A percentile compares a stretch with the other conserved stretches of the same genome.
These are phyloP conservation scores for Dactylellina leptospora DNA, from an alignment of 2,329 filamentous ascomycete species.

Conservation along the genomic window DNA sequence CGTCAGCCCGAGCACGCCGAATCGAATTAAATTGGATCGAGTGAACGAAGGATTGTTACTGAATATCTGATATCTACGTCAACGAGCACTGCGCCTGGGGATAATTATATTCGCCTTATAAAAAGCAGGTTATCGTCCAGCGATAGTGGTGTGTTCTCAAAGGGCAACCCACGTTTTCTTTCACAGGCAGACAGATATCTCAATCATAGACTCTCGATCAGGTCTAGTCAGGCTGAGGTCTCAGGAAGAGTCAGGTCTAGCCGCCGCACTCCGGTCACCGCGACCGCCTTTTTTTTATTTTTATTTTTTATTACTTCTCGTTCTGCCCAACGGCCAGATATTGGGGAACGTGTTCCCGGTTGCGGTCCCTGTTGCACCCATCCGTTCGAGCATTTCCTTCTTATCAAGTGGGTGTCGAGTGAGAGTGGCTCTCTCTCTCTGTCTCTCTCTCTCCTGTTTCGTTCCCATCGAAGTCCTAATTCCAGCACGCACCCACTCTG, in stretches of 20 bases:
- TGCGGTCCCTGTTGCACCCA: conserved; percentile 33
- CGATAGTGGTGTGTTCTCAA: conserved; percentile 40
- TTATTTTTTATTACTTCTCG: background rate
- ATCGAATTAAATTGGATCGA: background rate
- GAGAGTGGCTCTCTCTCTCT: conserved; percentile 24
- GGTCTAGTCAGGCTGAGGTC: conserved; percentile 28
- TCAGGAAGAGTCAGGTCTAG: conserved; percentile 26
- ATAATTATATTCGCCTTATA: background rate
- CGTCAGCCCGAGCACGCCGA: conserved; percentile 17
- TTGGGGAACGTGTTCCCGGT: conserved; percentile 41
- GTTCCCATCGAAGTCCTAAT: background rate
- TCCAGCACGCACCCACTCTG: conserved; percentile 7
- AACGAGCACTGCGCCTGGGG: conserved; percentile 3
- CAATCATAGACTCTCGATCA: conserved; percentile 10
- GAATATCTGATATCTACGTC: conserved; percentile 9
- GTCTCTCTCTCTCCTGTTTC: background rate
- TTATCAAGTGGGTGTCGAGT: conserved; percentile 23
- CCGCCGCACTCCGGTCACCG: conserved; percentile 34
- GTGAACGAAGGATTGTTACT: background rate
- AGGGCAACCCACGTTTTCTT: conserved; percentile 6
- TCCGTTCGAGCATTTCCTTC: background rate
- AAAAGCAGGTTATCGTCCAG: conserved; percentile 30
- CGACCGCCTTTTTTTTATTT: conserved; percentile 4
- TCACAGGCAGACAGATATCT: conserved; percentile 14
- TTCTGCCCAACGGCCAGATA: conserved; percentile 13